Evolutionary conservation across 2,329 filamentous ascomycete genomes (phyloP), one percentile per base, ranked within the genome.

Genomic region (Dryadomyces sulphureus): DNA sequence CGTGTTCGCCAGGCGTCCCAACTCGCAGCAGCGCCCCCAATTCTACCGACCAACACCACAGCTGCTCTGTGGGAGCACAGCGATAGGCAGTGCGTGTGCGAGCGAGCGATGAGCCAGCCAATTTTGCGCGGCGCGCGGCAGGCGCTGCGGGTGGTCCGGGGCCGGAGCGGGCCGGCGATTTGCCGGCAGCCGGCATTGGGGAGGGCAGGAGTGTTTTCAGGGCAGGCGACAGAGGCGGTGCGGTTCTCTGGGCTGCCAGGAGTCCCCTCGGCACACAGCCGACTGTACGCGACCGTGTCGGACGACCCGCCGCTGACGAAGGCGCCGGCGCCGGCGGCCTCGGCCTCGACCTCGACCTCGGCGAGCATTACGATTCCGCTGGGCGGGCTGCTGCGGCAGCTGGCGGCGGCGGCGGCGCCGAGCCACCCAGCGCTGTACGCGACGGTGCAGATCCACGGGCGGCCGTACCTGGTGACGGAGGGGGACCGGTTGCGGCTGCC

Each of bases 401-500:
- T 34, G 35, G 19, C 30, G 21, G 35, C 43, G 17, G 40, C 36
- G n/a, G 34, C 25, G 8, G 30, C 42, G 25, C 42, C 32, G 12
- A 42, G n/a, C 32, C 45, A 52, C 46, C 50, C 50, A 14, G 49
- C 50, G 14, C 38, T 53, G 11, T 92, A 90, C 69, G 76, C 86
- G 58, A 85, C 80, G 40, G 69, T 82, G 47, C 84, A 88, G 65
- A 81, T 93, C 63, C 81, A 92, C 65, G 82, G 77, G 25, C 77
- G 74, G 45, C 82, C 84, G 7, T 92, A 90, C 67, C 81, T 92
- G 27, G 73, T 92, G 53, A 88, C 83, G 7, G 67, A 72, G 39
- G 85, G 85, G 54, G 85, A 92, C 65, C 69, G 72, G 49, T 63
- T 92, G 43, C 83, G 84, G 32, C 76, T 92, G 45, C 85, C 85